Evolutionary conservation across 805 yeast genomes (phyloP), one percentile per base, ranked within the genome.

Genomic region (Myxozyma geophila): DNA sequence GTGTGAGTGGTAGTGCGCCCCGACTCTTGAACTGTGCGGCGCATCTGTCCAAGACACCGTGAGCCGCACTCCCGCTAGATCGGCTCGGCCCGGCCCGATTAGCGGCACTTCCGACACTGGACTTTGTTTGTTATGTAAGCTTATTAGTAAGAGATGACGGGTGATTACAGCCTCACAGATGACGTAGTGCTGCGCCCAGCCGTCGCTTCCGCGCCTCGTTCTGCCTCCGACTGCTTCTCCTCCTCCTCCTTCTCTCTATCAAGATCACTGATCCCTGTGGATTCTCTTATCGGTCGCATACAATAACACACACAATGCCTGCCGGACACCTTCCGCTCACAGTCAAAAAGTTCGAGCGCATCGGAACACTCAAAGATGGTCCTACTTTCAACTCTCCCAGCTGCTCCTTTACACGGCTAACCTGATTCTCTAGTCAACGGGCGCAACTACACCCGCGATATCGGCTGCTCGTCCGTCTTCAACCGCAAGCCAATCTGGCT

Each of bases 311-410:
- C 17, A 36, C 1, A 33, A 50, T 33, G 63, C 15, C 66, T 2
- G n/a, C 19, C 33, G 66, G 68, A 40, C 54, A 46, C 2, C 59
- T 62, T 41, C 68, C 68, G 2, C 54, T 62, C 2, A 54, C 50
- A 37, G 66, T 64, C 48, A 56, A 64, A 52, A 59, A 56, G 28
- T 66, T 66, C 43, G 69, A 66, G 62, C 62, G 64, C 28, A 44
- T 66, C 21, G 69, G 69, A n/a, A 59, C 69, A n/a, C 60, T 66
- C 41, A 21, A 23, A 7, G 69, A 66, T 35, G 67, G 69, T 64
- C 13, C 0, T 60, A 21, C 21, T n/a, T n/a, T 2, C 49, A 15
- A 9, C 28, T 13, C 10, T 12, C 28, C 33, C 35, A 8, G 53
- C 28, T 40, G 2, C 17, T 13, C 9, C 39, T 7, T 48, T 23